Conservation (phyloP, 805 yeast genomes). For the Henningerozyma blattae region DNA sequence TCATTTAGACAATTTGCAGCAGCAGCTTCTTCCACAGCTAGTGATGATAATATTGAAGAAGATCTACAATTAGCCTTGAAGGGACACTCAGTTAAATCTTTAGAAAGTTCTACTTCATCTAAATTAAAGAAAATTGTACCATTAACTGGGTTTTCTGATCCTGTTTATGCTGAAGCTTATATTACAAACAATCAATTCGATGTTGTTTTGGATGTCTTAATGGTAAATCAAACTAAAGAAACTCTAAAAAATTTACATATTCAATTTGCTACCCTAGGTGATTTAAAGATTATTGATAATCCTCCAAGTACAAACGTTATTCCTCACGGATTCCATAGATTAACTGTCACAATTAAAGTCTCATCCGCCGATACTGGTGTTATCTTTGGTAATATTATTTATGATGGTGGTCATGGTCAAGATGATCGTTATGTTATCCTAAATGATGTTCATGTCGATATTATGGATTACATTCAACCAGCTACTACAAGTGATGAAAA, state of each 20-base stretch:
- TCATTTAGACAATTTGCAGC: conserved; percentile 66
- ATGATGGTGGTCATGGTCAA: conserved; percentile 90
- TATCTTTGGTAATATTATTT: conserved; percentile 91
- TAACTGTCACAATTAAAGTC: conserved; percentile 83
- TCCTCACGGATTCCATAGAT: conserved; percentile 92
- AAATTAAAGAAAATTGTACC: conserved; percentile 82
- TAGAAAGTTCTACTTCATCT: conserved; percentile 53
- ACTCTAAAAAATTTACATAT: conserved; percentile 86
- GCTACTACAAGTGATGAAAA: conserved; percentile 79
- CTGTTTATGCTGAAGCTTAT: conserved; percentile 95
- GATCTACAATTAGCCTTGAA: conserved; percentile 46
- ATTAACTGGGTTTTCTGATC: conserved; percentile 96
- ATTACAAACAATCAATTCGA: conserved; percentile 95
- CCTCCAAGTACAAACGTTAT: conserved; percentile 85
- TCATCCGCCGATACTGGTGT: conserved; percentile 98
- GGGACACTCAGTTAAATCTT: conserved; percentile 29
- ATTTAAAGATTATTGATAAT: conserved; percentile 84
- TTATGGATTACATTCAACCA: conserved; percentile 95
- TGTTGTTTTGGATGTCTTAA: conserved; percentile 82
- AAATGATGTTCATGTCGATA: conserved; percentile 90
- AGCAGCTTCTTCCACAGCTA: conserved; percentile 25
- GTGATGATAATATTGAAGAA: conserved; percentile 38
- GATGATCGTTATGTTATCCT: conserved; percentile 83
- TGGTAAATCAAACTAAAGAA: conserved; percentile 87
- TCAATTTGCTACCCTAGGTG: conserved; percentile 94